These are phyloP conservation scores for Periconia sp. DNA, from an alignment of 2,329 filamentous ascomycete genomes.

Conservation along the genomic window DNA sequence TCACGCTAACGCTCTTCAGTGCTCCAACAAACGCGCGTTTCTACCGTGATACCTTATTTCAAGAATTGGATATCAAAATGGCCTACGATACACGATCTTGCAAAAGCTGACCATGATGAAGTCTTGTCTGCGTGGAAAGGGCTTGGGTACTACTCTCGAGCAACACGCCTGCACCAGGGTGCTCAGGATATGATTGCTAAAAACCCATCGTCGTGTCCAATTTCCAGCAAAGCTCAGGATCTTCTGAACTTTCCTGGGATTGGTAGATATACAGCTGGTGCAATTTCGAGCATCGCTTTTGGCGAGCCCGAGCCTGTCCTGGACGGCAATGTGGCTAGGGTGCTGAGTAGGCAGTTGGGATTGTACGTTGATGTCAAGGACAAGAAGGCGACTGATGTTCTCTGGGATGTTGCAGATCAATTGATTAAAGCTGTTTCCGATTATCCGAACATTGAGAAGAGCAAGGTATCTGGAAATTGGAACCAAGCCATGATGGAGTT, in stretches of 20 bases:
- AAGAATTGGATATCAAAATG: slow-evolving; percentile 66
- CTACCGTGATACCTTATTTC: slow-evolving; percentile 68
- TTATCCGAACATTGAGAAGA: slow-evolving; percentile 40
- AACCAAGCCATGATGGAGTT: slow-evolving; percentile 71
- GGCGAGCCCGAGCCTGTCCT: slow-evolving; percentile 66
- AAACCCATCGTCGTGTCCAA: slow-evolving; percentile 49
- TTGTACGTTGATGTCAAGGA: slow-evolving; percentile 63
- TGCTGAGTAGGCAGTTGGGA: slow-evolving; percentile 66
- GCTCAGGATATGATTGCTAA: slow-evolving; percentile 57
- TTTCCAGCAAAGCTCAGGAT: slow-evolving; percentile 56
- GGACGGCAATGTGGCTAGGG: slow-evolving; percentile 68
- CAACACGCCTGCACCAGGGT: slow-evolving; percentile 64
- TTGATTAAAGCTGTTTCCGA: slow-evolving; percentile 60
- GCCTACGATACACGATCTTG: slow-evolving; percentile 65
- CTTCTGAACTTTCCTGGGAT: slow-evolving; percentile 64
- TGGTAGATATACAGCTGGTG: slow-evolving; percentile 67
- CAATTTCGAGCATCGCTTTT: slow-evolving; percentile 68
- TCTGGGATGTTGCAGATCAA: slow-evolving; percentile 65
- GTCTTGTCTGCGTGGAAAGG: slow-evolving; percentile 66
- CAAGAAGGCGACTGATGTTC: slow-evolving; percentile 58
- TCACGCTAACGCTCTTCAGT: slow-evolving; percentile 36
- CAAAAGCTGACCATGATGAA: slow-evolving; percentile 60
- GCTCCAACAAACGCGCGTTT: slow-evolving; percentile 70
- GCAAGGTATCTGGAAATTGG: slow-evolving; percentile 64
- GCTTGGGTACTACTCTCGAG: slow-evolving; percentile 69